phyloP scores from a whole-genome alignment of 2,329 filamentous ascomycete species.

The Phoma sp. region DNA sequence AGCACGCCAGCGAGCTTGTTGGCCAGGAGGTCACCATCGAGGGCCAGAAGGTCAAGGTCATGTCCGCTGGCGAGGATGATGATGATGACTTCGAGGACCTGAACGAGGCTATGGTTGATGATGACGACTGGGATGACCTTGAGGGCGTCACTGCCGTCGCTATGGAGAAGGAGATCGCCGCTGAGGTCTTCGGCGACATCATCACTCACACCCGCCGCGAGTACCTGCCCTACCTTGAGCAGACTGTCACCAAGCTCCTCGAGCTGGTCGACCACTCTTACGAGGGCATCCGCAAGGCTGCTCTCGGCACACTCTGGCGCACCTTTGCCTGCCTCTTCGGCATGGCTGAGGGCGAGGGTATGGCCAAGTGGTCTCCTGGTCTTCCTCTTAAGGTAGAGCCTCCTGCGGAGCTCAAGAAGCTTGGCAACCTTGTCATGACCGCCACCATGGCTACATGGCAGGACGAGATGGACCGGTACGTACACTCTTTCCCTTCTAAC shows the following conservation, averaged over 20 bases:
- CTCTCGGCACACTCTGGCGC: conserved; percentile 89
- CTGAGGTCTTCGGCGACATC: conserved; percentile 93
- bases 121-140: conserved; percentile 84
- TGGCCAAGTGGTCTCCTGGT: conserved; percentile 85
- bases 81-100: conserved; percentile 66
- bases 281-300: conserved; percentile 91
- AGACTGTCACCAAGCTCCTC: conserved; percentile 80
- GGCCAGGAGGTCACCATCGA: conserved; percentile 78
- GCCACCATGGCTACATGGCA: conserved; percentile 85
- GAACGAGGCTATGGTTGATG: conserved; percentile 66
- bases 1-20: conserved; percentile 74
- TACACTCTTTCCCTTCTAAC: conserved; percentile 41
- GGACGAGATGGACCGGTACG: conserved; percentile 92
- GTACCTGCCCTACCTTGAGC: conserved; percentile 84
- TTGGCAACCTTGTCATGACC: conserved; percentile 83
- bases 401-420: conserved; percentile 78
- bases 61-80: conserved; percentile 63
- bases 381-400: conserved; percentile 82
- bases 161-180: conserved; percentile 95
- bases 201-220: conserved; percentile 83
- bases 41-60: conserved; percentile 85
- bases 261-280: conserved; percentile 87
- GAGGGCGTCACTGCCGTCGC: conserved; percentile 86
- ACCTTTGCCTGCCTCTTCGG: conserved; percentile 91
- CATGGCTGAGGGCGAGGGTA: conserved; percentile 78